Base-by-base conservation (phyloP, 192 early-diverging fungal genomes). In the Spinellus fusiger region DNA sequence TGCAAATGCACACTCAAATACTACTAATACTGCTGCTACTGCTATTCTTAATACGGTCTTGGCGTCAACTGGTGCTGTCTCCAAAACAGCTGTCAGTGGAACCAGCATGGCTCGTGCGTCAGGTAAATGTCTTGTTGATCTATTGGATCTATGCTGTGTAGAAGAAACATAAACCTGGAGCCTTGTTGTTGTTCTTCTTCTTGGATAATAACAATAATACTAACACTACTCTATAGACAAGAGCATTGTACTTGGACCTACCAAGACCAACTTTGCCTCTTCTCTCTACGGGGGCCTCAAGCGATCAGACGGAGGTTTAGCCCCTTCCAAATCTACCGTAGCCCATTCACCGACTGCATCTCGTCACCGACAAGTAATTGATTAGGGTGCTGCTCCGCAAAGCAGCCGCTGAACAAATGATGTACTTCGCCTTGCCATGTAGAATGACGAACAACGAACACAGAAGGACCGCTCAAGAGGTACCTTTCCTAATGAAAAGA, bases 181-280 rank as follows among this genome's bases (percentile, higher is more conserved):
- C 3, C 18, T n/a, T 18, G 18, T 44, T 44, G 40, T 44, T 12
- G 40, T n/a, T 44, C 40, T 44, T 18, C 25, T 5, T 27, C 7
- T 10, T 5, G 12, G 31, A 56, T 7, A 56, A 56, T 32, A 48
- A 26, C 4, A 29, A n/a, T 25, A 22, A 59, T 33, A 29, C 27
- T 15, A 59, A 29, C 20, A 49, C 28, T 46, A 13, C 2, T n/a
- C 33, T 32, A n/a, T 55, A 64, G 62, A 64, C 31, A 70, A 70
- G 57, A 77, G 74, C 27, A 82, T 79, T 40, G 68, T 79, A n/a
- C 65, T 82, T 25, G 77, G 77, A 5, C 80, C 80, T 40, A 78
- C 80, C 16, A 82, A 82, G 40, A 79, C 73, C 69, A 79, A 68
- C 53, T 82, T 82, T 64, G 75, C 77, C 5, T 82, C 80, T 15